A percentile compares a stretch with the other conserved stretches of the same genome.
Conservation (phyloP, 208 protist species). For the Wallacemonas rigidus region DNA sequence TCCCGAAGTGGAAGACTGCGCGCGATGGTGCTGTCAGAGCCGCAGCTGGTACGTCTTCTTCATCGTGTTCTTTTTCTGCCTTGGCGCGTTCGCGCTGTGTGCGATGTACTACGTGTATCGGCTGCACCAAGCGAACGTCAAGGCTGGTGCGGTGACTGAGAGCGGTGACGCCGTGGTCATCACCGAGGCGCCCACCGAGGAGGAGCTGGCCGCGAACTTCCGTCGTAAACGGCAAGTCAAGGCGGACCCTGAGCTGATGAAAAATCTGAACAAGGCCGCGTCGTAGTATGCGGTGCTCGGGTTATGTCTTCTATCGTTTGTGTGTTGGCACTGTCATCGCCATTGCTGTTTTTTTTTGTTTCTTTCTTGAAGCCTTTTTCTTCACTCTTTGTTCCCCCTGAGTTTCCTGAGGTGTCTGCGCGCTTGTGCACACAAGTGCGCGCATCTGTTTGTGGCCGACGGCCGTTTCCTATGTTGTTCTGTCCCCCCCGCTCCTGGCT, state of each 20-base stretch:
- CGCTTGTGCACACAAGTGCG: no score
- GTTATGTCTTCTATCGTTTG: neutral
- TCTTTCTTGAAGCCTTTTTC: neutral
- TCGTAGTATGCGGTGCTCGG: neutral
- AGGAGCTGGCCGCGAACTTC: conserved; percentile 33
- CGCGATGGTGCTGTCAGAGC: conserved; percentile 76
- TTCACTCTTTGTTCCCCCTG: no score
- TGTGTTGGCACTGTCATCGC: neutral
- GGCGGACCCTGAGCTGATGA: conserved; percentile 64
- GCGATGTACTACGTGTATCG: conserved; percentile 73
- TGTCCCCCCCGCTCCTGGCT: no score
- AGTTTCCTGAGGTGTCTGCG: no score
- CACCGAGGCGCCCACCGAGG: conserved; percentile 27
- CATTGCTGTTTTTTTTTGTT: conserved; percentile 11
- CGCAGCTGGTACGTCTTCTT: conserved; percentile 75
- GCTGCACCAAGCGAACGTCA: conserved; percentile 76
- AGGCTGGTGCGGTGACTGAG: conserved; percentile 56
- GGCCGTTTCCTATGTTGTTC: no score
- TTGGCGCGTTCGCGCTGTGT: conserved; percentile 66
- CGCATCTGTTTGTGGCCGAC: no score
- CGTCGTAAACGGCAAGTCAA: conserved; percentile 58
- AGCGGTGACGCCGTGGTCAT: conserved; percentile 49
- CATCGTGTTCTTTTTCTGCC: conserved; percentile 74
- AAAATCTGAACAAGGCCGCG: conserved; percentile 32
- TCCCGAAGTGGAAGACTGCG: conserved; percentile 52